phyloP scores from a whole-genome alignment of 495 filamentous ascomycete genomes.

The Xylaria castorea region DNA sequence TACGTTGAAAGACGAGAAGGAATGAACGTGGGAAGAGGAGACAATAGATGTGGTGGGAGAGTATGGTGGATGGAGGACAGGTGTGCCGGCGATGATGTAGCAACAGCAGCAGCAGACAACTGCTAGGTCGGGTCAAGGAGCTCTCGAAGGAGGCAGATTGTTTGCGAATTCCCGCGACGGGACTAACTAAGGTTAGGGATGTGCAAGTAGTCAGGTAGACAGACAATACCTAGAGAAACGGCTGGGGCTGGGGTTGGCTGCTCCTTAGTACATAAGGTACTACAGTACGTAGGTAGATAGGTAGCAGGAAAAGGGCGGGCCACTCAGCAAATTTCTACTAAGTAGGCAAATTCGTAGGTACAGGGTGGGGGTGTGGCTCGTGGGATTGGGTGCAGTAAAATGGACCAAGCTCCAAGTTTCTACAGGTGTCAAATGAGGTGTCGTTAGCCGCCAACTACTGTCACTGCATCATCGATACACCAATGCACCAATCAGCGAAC shows the following conservation, averaged over 20 bases:
- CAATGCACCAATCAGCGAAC: conserved; percentile 1
- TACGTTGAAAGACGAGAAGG: background rate
- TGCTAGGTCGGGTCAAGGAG: conserved; percentile 13
- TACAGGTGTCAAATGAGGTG: background rate
- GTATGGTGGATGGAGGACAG: background rate
- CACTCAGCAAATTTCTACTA: conserved; percentile 18
- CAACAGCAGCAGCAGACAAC: background rate
- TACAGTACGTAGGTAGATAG: background rate
- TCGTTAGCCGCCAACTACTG: conserved; percentile 1
- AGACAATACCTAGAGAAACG: conserved; percentile 7
- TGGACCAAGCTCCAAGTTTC: background rate
- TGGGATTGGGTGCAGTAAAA: background rate
- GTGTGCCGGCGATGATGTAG: conserved; percentile 15
- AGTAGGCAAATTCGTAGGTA: conserved; percentile 1
- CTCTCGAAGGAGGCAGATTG: conserved; percentile 27
- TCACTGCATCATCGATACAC: conserved; percentile 9
- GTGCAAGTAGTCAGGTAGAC: conserved; percentile 6
- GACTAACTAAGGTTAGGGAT: conserved; percentile 2
- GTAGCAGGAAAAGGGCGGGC: conserved; percentile 1
- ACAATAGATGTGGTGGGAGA: background rate
- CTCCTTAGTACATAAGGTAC: too few relatives aligned
- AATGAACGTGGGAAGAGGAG: background rate
- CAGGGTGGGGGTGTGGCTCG: background rate
- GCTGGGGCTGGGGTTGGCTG: background rate
- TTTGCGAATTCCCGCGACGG: conserved; percentile 29